Conservation (phyloP, 768 basidiomycete genomes). For the Paxillus ammoniavirescens region DNA sequence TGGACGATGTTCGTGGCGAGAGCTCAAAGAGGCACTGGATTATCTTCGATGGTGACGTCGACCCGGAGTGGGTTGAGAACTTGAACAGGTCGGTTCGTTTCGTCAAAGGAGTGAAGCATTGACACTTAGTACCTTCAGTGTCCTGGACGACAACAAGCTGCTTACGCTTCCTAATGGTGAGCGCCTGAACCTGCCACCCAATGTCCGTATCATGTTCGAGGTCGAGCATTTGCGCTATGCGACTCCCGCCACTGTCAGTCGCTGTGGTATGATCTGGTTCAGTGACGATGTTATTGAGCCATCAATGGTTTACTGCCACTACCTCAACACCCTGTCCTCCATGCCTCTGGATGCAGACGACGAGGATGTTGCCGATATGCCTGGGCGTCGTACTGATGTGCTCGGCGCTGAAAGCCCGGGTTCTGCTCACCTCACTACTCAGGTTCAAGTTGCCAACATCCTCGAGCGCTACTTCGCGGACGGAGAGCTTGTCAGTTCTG, state of each 20-base stretch:
- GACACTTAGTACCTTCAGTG: conserved; percentile 48
- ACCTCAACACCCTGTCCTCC: conserved; percentile 72
- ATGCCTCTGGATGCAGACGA: conserved; percentile 87
- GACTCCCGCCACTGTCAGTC: conserved; percentile 97
- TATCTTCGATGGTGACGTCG: conserved; percentile 98
- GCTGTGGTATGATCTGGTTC: conserved; percentile 99
- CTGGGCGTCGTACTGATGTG: conserved; percentile 58
- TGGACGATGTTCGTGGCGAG: conserved; percentile 98
- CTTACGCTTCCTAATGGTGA: conserved; percentile 97
- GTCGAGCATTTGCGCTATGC: conserved; percentile 98
- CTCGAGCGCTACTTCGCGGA: conserved; percentile 81
- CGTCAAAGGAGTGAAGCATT: not conserved
- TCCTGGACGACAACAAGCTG: conserved; percentile 97
- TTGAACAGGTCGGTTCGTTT: conserved; percentile 77
- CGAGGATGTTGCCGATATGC: conserved; percentile 65
- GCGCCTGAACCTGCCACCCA: conserved; percentile 92
- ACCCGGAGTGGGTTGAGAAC: conserved; percentile 99
- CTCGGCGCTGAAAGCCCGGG: conserved; percentile 43
- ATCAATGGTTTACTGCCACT: conserved; percentile 87
- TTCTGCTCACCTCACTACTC: conserved; percentile 67
- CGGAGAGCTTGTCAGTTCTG: conserved; percentile 77
- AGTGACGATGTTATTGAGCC: conserved; percentile 94
- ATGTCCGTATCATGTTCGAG: conserved; percentile 99
- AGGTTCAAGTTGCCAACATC: conserved; percentile 70
- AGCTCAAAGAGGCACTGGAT: conserved; percentile 98